Conservation (phyloP, 1,284 basidiomycete species). For the Moniliophthora roreri region DNA sequence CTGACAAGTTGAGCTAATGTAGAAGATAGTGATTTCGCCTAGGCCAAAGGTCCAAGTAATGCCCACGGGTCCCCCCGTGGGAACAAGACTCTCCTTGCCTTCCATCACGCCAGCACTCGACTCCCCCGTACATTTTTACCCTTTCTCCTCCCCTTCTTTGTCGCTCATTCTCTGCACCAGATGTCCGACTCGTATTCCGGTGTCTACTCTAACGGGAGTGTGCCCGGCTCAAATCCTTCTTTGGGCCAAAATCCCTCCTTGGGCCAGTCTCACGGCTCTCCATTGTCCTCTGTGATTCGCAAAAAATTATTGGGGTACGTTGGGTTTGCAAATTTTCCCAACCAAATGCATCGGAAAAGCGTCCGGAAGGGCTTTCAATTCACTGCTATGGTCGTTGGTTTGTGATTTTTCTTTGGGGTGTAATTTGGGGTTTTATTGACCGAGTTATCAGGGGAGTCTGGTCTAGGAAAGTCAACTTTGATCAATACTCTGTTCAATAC, state of each 20-base stretch:
- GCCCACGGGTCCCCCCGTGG: background rate
- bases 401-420: conserved; percentile 40
- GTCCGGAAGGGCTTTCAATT: conserved; percentile 97
- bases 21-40: conserved; percentile 6
- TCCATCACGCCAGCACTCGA: conserved; percentile 43
- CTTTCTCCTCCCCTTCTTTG: conserved; percentile 24
- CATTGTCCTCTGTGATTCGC: conserved; percentile 68
- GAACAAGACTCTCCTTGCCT: conserved; percentile 31
- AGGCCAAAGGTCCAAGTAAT: background rate
- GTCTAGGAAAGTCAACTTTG: conserved; percentile 95
- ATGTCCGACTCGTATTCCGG: conserved; percentile 78
- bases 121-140: conserved; percentile 43
- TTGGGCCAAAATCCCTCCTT: conserved; percentile 55
- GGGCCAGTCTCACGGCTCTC: conserved; percentile 37
- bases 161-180: conserved; percentile 30
- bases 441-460: conserved; percentile 80
- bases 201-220: conserved; percentile 58
- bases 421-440: conserved; percentile 20
- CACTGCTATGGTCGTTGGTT: conserved; percentile 94
- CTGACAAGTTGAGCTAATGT: background rate
- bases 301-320: conserved; percentile 94
- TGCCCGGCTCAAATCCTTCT: conserved; percentile 63
- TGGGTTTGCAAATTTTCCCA: conserved; percentile 85
- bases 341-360: conserved; percentile 97
- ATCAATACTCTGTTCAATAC: conserved; percentile 98